These are phyloP conservation scores for Mycena citricolor DNA, from an alignment of 1,284 basidiomycete species.

Conservation along the genomic window DNA sequence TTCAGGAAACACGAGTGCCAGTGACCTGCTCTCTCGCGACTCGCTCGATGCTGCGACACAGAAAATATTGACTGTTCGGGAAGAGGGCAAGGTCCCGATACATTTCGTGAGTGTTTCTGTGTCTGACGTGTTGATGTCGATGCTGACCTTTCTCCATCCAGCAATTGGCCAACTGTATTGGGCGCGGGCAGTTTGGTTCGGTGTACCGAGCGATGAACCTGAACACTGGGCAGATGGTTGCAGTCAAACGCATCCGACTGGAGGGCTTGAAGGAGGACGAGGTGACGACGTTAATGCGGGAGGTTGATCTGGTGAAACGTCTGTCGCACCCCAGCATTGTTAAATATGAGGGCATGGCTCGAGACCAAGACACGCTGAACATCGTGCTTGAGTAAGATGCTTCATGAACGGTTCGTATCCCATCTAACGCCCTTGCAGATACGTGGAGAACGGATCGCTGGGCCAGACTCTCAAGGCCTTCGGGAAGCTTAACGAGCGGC, in stretches of 20 bases:
- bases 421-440: slow-evolving; percentile 46
- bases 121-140: slow-evolving; percentile 16
- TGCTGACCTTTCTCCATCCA: slow-evolving; percentile 33
- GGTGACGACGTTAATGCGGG: slow-evolving; percentile 83
- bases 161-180: slow-evolving; percentile 97
- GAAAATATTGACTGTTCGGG: slow-evolving; percentile 77
- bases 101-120: slow-evolving; percentile 72
- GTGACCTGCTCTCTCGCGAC: slow-evolving; percentile 61
- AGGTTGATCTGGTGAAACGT: slow-evolving; percentile 86
- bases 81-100: slow-evolving; percentile 77
- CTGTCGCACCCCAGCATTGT: slow-evolving; percentile 90
- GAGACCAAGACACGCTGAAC: slow-evolving; percentile 81
- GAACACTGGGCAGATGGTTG: slow-evolving; percentile 91
- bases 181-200: slow-evolving; percentile 93
- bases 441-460: slow-evolving; percentile 89
- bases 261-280: slow-evolving; percentile 86
- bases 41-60: slow-evolving; percentile 63
- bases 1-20: slow-evolving; percentile 55
- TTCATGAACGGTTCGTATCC: slow-evolving; percentile 30
- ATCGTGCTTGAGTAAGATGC: slow-evolving; percentile 83
- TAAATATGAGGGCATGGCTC: slow-evolving; percentile 90
- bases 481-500: slow-evolving; percentile 84
- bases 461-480: slow-evolving; percentile 88
- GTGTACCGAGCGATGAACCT: slow-evolving; percentile 93
- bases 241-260: slow-evolving; percentile 88